phyloP scores from a whole-genome alignment of 73 alveolate genomes.

The Uronychia setigera region DNA sequence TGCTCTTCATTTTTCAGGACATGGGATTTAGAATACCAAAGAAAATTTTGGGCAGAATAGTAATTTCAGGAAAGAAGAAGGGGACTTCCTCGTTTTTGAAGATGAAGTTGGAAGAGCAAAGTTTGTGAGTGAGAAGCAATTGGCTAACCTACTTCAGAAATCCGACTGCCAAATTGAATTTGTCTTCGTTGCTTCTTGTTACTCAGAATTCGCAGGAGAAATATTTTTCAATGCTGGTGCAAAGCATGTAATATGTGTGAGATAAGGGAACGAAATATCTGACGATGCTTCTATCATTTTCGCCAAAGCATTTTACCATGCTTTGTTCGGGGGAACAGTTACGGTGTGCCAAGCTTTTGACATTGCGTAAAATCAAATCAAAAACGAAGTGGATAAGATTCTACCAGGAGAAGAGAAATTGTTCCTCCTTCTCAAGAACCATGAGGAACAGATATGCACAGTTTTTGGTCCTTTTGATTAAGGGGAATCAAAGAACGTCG shows the following conservation, averaged over 20 bases:
- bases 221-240: conserved; percentile 68
- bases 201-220: conserved; percentile 45
- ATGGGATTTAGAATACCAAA: conserved; percentile 47
- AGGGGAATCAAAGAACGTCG: conserved; percentile 29
- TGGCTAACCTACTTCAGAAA: conserved; percentile 23
- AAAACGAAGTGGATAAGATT: conserved; percentile 17
- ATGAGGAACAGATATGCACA: conserved; percentile 44
- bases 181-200: conserved; percentile 44
- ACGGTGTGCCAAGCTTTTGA: conserved; percentile 63
- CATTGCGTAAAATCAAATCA: conserved; percentile 40
- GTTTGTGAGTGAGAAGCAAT: conserved; percentile 35
- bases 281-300: conserved; percentile 55
- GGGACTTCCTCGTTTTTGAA: conserved; percentile 57
- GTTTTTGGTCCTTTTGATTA: conserved; percentile 45
- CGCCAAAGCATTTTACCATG: conserved; percentile 55
- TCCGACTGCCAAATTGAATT: conserved; percentile 18
- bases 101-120: conserved; percentile 48
- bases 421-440: no score
- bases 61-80: conserved; percentile 31
- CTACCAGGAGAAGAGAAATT: no score
- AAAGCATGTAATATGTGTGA: conserved; percentile 59
- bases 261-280: conserved; percentile 20
- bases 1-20: conserved; percentile 72
- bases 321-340: conserved; percentile 37
- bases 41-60: conserved; percentile 44